Base-by-base conservation (phyloP, 495 filamentous ascomycete genomes). In the Hyaloscypha hepaticicola region DNA sequence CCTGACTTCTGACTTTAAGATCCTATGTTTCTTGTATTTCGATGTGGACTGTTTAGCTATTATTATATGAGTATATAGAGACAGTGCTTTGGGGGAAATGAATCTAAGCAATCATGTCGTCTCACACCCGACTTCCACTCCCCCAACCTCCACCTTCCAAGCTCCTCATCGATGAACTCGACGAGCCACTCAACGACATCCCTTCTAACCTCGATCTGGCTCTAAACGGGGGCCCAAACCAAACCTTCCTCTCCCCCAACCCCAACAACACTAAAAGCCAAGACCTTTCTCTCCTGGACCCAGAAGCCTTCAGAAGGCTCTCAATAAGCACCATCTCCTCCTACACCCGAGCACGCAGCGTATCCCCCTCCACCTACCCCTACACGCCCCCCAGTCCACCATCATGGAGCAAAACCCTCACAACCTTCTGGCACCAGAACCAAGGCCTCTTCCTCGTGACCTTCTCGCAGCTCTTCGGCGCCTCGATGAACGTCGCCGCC, bases 401-500 rank as follows among this genome's bases (percentile, higher is more conserved):
- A 22, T 70, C 73, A 49, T 76, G 75, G 72, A 72, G 66, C 51
- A 65, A 65, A 14, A 61, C 45, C 19, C 22, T 69, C 6, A 45
- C 61, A 11, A 52, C 62, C 1, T 72, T 80, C 53, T 85, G 82
- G 82, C 26, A 27, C 1, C 8, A 61, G 59, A 92, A 96, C 70
- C 90, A 90, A 66, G 89, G 90, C 1, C 80, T 93, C 55, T 79
- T 89, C 22, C 76, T 94, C 24, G 88, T 99, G 34, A 74, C 92
- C 21, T 29, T 87, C 25, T 82, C 93, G 11, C 93, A 97, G 77
- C 77, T 96, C 38, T 97, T 97, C 69, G 93, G 90, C 0, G 87
- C 88, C 0, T 75, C 91, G 52, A 99, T 99, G 95, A 96, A 94
- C 73, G 82, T 96, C 8, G 84, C 87, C 26, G 91, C 92, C 0